phyloP scores from a whole-genome alignment of 495 filamentous ascomycete genomes.

The Penicillium tannophilum region DNA sequence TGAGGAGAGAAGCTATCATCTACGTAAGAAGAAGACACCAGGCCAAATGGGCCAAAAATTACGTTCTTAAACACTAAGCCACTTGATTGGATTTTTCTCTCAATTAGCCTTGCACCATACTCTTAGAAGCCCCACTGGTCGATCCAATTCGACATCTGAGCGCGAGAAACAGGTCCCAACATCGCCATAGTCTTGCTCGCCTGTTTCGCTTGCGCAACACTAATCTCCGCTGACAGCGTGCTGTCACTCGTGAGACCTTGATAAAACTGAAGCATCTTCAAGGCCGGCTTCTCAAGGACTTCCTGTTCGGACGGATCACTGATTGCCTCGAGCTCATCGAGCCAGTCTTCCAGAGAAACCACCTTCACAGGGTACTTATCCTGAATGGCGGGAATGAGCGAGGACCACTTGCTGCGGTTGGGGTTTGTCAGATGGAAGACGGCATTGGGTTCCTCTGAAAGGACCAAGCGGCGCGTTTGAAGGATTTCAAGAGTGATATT shows the following conservation, averaged over 20 bases:
- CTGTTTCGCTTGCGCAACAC: background rate
- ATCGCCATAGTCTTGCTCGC: background rate
- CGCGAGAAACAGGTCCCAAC: background rate
- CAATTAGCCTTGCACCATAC: background rate
- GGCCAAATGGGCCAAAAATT: too few relatives aligned
- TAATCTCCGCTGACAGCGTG: background rate
- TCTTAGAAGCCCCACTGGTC: constrained; percentile 1
- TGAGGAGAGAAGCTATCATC: too few relatives aligned
- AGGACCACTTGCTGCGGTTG: background rate
- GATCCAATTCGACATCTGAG: background rate
- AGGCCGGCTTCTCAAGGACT: background rate
- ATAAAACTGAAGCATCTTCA: constrained; percentile 1
- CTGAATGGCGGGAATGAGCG: background rate
- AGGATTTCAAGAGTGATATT: background rate
- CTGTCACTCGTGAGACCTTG: background rate
- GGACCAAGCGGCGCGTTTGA: background rate
- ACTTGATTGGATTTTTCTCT: too few relatives aligned
- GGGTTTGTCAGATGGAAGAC: constrained; percentile 4
- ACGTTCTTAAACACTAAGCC: too few relatives aligned
- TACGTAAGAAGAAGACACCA: too few relatives aligned
- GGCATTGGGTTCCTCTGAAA: background rate
- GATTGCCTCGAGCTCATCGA: background rate
- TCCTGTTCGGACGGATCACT: background rate
- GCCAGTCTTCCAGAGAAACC: background rate
- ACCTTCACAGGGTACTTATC: background rate